Evolutionary conservation across 2,329 filamentous ascomycete genomes (phyloP).

Genomic region (Ceratocystis diversiconidia): DNA sequence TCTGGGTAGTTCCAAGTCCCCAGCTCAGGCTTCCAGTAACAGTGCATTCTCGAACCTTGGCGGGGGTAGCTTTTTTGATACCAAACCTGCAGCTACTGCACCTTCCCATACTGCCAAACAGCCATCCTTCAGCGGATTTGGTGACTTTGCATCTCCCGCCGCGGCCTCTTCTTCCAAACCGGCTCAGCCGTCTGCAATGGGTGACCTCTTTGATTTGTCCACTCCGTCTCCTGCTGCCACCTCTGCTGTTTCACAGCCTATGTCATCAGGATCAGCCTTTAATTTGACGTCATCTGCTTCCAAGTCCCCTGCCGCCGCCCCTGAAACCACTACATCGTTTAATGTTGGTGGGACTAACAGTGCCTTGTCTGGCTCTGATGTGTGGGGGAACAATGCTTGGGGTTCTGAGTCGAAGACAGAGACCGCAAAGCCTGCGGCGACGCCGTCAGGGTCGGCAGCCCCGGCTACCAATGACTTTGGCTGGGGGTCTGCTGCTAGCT

Average conservation of each 20-base stretch:
- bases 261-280: conserved; percentile 53
- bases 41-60: conserved; percentile 40
- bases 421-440: conserved; percentile 37
- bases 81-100: conserved; percentile 35
- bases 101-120: conserved; percentile 33
- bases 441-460: conserved; percentile 26
- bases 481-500: conserved; percentile 34
- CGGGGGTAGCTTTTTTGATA: conserved; percentile 74
- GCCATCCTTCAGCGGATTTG: conserved; percentile 44
- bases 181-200: conserved; percentile 45
- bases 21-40: conserved; percentile 26
- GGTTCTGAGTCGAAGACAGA: conserved; percentile 36
- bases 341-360: conserved; percentile 28
- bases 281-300: conserved; percentile 49
- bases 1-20: conserved; percentile 25
- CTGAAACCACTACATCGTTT: conserved; percentile 17
- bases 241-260: conserved; percentile 29
- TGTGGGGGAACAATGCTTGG: conserved; percentile 86
- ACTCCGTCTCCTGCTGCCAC: conserved; percentile 34
- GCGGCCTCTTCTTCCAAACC: conserved; percentile 28
- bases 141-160: conserved; percentile 47
- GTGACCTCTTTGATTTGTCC: conserved; percentile 70
- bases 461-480: conserved; percentile 42
- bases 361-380: conserved; percentile 44
- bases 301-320: conserved; percentile 28